phyloP scores from a whole-genome alignment of 176 grass and related monocot species.

The Eragrostis nindensis region DNA sequence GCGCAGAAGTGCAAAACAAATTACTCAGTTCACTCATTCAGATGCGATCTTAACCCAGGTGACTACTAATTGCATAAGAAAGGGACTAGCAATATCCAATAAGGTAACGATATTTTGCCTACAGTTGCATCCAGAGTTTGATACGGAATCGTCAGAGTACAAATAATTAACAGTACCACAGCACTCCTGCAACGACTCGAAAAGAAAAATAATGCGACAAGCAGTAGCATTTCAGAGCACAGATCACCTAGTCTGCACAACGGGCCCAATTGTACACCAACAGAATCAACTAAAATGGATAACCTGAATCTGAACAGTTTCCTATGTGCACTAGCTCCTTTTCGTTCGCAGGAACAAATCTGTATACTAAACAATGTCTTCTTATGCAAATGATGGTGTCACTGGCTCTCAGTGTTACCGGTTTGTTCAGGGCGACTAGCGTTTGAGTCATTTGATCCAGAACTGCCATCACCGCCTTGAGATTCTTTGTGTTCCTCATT shows the following conservation, averaged over 20 bases:
- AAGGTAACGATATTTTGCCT: neutral
- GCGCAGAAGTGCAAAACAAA: neutral
- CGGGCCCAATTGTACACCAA: neutral
- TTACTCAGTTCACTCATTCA: neutral
- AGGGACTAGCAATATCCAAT: neutral
- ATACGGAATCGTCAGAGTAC: neutral
- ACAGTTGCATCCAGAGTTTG: constrained; percentile 2
- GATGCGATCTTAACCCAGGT: neutral
- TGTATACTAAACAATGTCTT: constrained; percentile 34
- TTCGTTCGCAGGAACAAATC: constrained; percentile 36
- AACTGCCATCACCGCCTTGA: constrained; percentile 22
- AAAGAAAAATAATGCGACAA: constrained; percentile 14
- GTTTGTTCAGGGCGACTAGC: constrained; percentile 38
- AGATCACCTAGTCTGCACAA: neutral
- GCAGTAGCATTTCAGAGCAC: constrained; percentile 7
- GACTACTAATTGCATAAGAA: neutral
- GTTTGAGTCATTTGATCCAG: constrained; percentile 32
- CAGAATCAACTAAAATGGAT: constrained; percentile 40
- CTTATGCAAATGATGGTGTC: constrained; percentile 20
- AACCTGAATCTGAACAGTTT: constrained; percentile 36
- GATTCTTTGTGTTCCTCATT: constrained; percentile 23
- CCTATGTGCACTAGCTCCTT: constrained; percentile 43
- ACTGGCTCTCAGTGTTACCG: constrained; percentile 46
- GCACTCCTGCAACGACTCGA: neutral
- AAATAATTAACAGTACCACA: constrained; percentile 24